Percentiles rank a stretch among this genome's conserved stretches.
Conservation (phyloP, 2,329 filamentous ascomycete species). For the Grosmannia clavigera region DNA sequence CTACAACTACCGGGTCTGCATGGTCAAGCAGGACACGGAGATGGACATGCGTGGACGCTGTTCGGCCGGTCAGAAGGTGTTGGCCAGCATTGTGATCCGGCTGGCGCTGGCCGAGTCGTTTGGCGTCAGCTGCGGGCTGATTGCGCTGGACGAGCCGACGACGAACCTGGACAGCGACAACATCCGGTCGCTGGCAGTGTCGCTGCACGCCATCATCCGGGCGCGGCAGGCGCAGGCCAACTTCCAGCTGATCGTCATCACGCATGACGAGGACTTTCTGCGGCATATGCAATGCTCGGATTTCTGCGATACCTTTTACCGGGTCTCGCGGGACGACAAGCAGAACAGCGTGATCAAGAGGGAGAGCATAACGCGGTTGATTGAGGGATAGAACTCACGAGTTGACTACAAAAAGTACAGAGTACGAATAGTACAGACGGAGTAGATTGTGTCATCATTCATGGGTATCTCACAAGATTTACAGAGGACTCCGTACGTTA, state of each 20-base stretch:
- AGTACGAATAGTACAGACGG: too few species aligned
- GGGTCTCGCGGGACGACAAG: slow-evolving; percentile 67
- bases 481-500: too few species aligned
- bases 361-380: slow-evolving; percentile 44
- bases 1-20: slow-evolving; percentile 96
- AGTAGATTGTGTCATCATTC: too few species aligned
- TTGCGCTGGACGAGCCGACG: slow-evolving; percentile 93
- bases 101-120: slow-evolving; percentile 94
- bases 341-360: slow-evolving; percentile 81
- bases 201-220: slow-evolving; percentile 77
- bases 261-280: slow-evolving; percentile 94
- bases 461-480: too few species aligned
- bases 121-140: slow-evolving; percentile 87
- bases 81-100: slow-evolving; percentile 94
- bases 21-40: slow-evolving; percentile 94
- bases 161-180: slow-evolving; percentile 95
- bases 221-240: slow-evolving; percentile 75
- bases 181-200: slow-evolving; percentile 76
- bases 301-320: slow-evolving; percentile 85
- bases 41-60: slow-evolving; percentile 99
- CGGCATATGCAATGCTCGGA: slow-evolving; percentile 87
- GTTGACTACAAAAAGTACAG: too few species aligned
- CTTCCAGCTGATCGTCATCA: slow-evolving; percentile 97
- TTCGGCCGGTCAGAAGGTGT: slow-evolving; percentile 90
- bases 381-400: slow-evolving; percentile 15